Percentiles rank a stretch among this genome's conserved stretches.
These are phyloP conservation scores for Clarkia xantiana DNA, from an alignment of 345 rosid genomes.

Conservation along the genomic window DNA sequence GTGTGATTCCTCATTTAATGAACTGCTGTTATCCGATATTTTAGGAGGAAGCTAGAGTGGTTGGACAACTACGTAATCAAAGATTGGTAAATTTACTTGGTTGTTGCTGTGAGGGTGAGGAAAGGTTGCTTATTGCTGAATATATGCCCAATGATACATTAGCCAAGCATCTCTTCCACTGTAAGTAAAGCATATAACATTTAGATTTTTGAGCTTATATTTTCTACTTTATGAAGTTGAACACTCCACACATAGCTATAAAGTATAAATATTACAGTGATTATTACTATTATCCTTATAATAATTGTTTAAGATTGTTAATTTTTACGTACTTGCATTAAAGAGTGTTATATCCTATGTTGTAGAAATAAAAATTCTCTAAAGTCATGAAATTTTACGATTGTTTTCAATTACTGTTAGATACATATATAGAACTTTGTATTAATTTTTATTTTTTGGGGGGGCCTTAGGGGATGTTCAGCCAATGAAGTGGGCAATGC, in stretches of 20 bases:
- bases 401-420: too few relatives aligned
- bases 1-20: too few relatives aligned
- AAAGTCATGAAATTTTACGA: background rate
- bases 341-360: too few relatives aligned
- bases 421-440: background rate
- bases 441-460: background rate
- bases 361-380: too few relatives aligned
- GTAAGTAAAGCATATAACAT: constrained; percentile 18
- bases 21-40: background rate
- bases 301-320: too few relatives aligned
- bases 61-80: constrained; percentile 67
- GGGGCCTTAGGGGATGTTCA: constrained; percentile 87
- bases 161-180: constrained; percentile 91
- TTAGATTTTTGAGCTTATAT: too few relatives aligned
- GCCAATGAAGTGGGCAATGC: constrained; percentile 98
- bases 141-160: constrained; percentile 85
- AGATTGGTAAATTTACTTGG: constrained; percentile 81
- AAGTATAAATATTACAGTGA: too few relatives aligned
- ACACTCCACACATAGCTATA: too few relatives aligned
- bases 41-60: constrained; percentile 85
- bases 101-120: constrained; percentile 80
- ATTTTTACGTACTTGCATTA: too few relatives aligned
- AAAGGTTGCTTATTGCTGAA: constrained; percentile 72
- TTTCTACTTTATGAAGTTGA: too few relatives aligned
- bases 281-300: too few relatives aligned